Evolutionary conservation across 1,284 basidiomycete genomes (phyloP), one percentile per base, ranked within the genome.

Genomic region (Pseudozyma sp.): DNA sequence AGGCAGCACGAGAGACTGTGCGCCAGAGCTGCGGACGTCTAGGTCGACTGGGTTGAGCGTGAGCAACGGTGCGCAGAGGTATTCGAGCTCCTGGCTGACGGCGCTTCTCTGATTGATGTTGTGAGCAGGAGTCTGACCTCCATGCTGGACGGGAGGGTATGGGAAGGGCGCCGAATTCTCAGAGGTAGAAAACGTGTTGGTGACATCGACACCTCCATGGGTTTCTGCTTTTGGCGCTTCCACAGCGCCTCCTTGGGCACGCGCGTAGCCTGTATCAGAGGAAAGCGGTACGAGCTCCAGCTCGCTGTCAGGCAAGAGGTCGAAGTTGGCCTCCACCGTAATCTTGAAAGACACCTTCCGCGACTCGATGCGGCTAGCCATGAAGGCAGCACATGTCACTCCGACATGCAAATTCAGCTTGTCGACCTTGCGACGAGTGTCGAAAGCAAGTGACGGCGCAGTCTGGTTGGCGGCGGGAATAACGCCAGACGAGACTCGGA

Each of bases 1-100:
- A 9, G 61, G 63, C 16, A 67, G 49, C 19, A 60, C 54, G 33
- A 57, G 44, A 13, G 72, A 63, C 24, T 70, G 59, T 4, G 63
- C 47, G 1, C 72, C 72, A 11, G 54, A 59, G 33, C 62, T 57
- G 49, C 54, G 49, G 1, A 39, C 33, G 19, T 59, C 44, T 45
- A 71, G 34, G 39, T 75, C 72, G 39, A 64, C 46, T 9, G 68
- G 68, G 17, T 51, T 30, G 4, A 75, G 39, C 1, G 72, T 67
- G 17, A 68, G 44, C 45, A 78, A 40, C 3, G 66, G 57, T 17
- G 58, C 73, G 40, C 72, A 78, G 13, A 78, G 58, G 35, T 75
- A 75, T 39, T 75, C 76, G 7, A 78, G 53, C 50, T 78, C 76
- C 29, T 58, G 52, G 29, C 51, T 59, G 47, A 68, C 34, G 7